These are phyloP conservation scores for Zygosaccharomyces lentus DNA, from an alignment of 805 yeast species.

Conservation along the genomic window DNA sequence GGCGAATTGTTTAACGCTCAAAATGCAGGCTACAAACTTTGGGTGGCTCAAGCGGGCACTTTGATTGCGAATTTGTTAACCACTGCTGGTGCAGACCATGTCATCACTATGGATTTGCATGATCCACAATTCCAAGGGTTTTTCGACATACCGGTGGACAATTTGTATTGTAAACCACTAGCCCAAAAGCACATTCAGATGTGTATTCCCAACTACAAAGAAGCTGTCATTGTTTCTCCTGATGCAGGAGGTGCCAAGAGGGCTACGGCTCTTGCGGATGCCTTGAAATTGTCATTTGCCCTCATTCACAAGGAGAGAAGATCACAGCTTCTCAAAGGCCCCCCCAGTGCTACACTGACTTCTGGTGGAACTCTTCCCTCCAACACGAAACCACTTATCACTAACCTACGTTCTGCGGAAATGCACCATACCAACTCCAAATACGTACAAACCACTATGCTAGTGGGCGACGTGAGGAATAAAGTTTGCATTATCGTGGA, in stretches of 20 bases:
- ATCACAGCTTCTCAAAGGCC: constrained; percentile 38
- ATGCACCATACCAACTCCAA: constrained; percentile 25
- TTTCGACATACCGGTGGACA: constrained; percentile 94
- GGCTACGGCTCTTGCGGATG: constrained; percentile 91
- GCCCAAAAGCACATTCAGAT: constrained; percentile 79
- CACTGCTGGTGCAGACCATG: constrained; percentile 93
- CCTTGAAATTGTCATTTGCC: constrained; percentile 83
- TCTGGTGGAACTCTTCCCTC: constrained; percentile 27
- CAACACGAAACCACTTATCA: constrained; percentile 21
- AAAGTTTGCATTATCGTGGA: constrained; percentile 87
- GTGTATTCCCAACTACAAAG: constrained; percentile 70
- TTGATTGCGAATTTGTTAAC: constrained; percentile 81
- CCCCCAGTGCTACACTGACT: constrained; percentile 33
- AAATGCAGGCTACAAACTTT: constrained; percentile 76
- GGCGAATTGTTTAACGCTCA: constrained; percentile 37
- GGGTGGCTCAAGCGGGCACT: constrained; percentile 96
- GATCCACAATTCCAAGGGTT: constrained; percentile 98
- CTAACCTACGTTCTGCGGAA: constrained; percentile 19
- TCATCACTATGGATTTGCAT: constrained; percentile 96
- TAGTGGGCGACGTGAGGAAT: constrained; percentile 90
- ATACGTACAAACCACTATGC: constrained; percentile 76
- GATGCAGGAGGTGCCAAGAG: constrained; percentile 99
- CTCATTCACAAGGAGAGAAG: constrained; percentile 91
- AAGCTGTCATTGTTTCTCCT: constrained; percentile 91
- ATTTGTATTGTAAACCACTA: constrained; percentile 82